A percentile compares a stretch with the other conserved stretches of the same genome.
Evolutionary conservation across 208 protist genomes (phyloP).

Genomic region (Crithidia thermophila): DNA sequence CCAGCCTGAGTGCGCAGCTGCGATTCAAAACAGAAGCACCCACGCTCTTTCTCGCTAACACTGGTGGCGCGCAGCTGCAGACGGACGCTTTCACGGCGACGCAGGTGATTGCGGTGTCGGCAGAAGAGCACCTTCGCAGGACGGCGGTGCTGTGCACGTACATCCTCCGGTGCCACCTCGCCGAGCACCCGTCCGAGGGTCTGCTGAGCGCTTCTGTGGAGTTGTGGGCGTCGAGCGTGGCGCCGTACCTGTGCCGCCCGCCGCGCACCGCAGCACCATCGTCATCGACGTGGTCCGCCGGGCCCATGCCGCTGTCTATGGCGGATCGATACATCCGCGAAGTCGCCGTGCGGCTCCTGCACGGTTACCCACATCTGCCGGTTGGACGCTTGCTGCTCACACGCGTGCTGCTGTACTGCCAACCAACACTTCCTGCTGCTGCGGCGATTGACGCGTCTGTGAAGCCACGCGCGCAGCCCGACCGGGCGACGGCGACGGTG

Average conservation of each 20-base stretch:
- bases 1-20: background rate
- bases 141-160: constrained; percentile 33
- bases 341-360: constrained; percentile 19
- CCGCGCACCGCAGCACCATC: background rate
- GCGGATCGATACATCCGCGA: constrained; percentile 27
- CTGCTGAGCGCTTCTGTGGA: constrained; percentile 29
- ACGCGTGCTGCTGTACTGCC: constrained; percentile 14
- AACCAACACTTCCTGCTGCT: background rate
- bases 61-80: background rate
- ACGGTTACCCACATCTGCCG: constrained; percentile 27
- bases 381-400: constrained; percentile 33
- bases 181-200: constrained; percentile 6
- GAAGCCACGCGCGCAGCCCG: background rate
- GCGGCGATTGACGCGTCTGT: no score
- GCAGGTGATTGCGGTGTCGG: background rate
- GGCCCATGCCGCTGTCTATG: constrained; percentile 5
- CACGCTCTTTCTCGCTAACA: no score
- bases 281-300: background rate
- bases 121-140: constrained; percentile 16
- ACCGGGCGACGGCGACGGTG: background rate
- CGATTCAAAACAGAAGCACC: no score
- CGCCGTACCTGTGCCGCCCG: constrained; percentile 20
- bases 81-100: background rate
- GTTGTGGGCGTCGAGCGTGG: constrained; percentile 24
- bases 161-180: constrained; percentile 25